Conservation (phyloP, 495 filamentous ascomycete genomes). For the Penicillium tannophilum region DNA sequence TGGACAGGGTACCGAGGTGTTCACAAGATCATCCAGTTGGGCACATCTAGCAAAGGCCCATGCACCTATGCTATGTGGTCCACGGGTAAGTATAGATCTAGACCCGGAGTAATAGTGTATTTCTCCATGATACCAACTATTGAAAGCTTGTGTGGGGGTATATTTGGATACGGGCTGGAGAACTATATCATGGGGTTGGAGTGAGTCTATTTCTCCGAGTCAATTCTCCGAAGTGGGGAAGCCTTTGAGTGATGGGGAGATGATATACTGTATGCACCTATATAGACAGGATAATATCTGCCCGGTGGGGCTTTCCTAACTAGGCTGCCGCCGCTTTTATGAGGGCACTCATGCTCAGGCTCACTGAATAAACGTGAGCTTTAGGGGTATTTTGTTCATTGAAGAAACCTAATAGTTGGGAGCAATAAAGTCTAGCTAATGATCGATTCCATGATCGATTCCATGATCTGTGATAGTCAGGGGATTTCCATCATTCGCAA, state of each 20-base stretch:
- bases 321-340: too few relatives aligned
- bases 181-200: too few relatives aligned
- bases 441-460: too few relatives aligned
- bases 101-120: slow-evolving; percentile 15
- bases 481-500: slow-evolving; percentile 8
- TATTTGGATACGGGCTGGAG: neutral
- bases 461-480: neutral
- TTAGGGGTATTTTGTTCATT: too few relatives aligned
- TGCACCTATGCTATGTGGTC: neutral
- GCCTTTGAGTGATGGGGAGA: neutral
- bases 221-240: slow-evolving; percentile 18
- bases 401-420: too few relatives aligned
- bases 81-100: neutral
- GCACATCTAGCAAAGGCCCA: neutral
- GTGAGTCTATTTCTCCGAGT: slow-evolving; percentile 25
- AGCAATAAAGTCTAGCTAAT: too few relatives aligned
- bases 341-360: too few relatives aligned
- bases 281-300: too few relatives aligned
- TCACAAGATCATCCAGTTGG: neutral
- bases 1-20: neutral
- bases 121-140: neutral
- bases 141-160: neutral
- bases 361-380: too few relatives aligned
- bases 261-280: too few relatives aligned
- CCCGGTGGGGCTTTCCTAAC: too few relatives aligned